Evolutionary conservation across 2,329 filamentous ascomycete species (phyloP).

Genomic region (Hymenotorrendiella dingleyae): DNA sequence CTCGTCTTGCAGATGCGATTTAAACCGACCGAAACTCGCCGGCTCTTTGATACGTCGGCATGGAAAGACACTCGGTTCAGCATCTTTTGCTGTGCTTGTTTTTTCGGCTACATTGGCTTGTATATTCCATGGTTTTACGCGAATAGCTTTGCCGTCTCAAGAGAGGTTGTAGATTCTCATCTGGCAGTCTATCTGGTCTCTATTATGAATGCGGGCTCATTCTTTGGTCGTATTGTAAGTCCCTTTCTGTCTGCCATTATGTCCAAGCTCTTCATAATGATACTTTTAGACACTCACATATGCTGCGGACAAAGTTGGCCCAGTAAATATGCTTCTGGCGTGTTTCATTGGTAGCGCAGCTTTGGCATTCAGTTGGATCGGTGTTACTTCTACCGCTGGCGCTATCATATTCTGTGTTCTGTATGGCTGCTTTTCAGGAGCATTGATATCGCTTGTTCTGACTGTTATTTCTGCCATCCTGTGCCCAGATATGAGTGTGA

Average conservation of each 20-base stretch:
- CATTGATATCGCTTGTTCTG: slow-evolving; percentile 13
- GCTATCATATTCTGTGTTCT: slow-evolving; percentile 13
- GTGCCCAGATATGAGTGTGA: not conserved
- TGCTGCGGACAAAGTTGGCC: not conserved
- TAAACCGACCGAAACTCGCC: not conserved
- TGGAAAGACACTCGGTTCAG: slow-evolving; percentile 8
- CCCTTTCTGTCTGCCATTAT: slow-evolving; percentile 9
- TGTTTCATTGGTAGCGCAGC: not conserved
- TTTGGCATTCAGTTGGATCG: slow-evolving; percentile 1
- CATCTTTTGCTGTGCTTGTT: slow-evolving; percentile 38
- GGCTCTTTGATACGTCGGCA: not conserved
- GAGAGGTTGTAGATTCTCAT: not conserved
- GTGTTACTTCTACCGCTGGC: slow-evolving; percentile 8
- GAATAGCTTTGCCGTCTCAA: slow-evolving; percentile 11
- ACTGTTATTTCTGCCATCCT: slow-evolving; percentile 11
- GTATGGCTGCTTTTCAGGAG: slow-evolving; percentile 18
- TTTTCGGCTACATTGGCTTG: slow-evolving; percentile 35
- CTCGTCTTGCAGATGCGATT: slow-evolving; percentile 39
- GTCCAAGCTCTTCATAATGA: not conserved
- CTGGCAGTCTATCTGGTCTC: slow-evolving; percentile 19
- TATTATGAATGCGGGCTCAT: slow-evolving; percentile 17
- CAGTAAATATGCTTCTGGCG: not conserved
- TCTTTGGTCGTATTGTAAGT: slow-evolving; percentile 19
- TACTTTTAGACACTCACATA: not conserved
- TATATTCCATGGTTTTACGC: slow-evolving; percentile 21